Evolutionary conservation across 31 red algal species (phyloP).

Genomic region (Bonnemaisonia californica): DNA sequence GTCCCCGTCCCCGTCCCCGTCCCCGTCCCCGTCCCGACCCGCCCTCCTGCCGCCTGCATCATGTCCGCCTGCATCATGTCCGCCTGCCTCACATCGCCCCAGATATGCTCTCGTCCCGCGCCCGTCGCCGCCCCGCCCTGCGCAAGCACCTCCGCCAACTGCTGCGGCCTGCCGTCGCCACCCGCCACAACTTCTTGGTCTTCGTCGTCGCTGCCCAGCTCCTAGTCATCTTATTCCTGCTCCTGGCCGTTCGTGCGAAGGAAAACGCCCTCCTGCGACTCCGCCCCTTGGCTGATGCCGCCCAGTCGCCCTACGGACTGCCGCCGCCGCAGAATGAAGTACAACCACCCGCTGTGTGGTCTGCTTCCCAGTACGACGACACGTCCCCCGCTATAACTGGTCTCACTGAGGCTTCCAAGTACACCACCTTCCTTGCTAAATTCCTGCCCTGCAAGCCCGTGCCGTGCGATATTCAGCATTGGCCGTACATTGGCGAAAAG

Average conservation of each 20-base stretch:
- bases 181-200: neutral
- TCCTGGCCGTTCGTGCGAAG: neutral
- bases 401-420: slow-evolving; percentile 4
- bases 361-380: slow-evolving; percentile 14
- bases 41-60: neutral
- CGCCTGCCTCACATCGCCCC: neutral
- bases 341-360: neutral
- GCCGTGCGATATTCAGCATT: slow-evolving; percentile 48
- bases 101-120: neutral
- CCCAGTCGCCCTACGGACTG: neutral
- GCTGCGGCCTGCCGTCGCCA: slow-evolving; percentile 16
- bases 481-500: slow-evolving; percentile 58
- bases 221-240: slow-evolving; percentile 31
- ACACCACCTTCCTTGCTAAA: slow-evolving; percentile 11
- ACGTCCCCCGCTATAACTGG: slow-evolving; percentile 27
- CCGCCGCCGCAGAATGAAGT: slow-evolving; percentile 5
- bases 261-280: neutral
- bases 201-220: slow-evolving; percentile 13
- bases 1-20: neutral
- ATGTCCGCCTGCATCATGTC: neutral
- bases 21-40: neutral
- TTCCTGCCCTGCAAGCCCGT: slow-evolving; percentile 13
- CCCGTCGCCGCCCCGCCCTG: neutral
- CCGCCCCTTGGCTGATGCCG: neutral
- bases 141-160: slow-evolving; percentile 8